Percentiles rank a stretch among this genome's conserved stretches.
These are phyloP conservation scores for Phialophora chinensis DNA, from an alignment of 2,329 filamentous ascomycete genomes.

Conservation along the genomic window DNA sequence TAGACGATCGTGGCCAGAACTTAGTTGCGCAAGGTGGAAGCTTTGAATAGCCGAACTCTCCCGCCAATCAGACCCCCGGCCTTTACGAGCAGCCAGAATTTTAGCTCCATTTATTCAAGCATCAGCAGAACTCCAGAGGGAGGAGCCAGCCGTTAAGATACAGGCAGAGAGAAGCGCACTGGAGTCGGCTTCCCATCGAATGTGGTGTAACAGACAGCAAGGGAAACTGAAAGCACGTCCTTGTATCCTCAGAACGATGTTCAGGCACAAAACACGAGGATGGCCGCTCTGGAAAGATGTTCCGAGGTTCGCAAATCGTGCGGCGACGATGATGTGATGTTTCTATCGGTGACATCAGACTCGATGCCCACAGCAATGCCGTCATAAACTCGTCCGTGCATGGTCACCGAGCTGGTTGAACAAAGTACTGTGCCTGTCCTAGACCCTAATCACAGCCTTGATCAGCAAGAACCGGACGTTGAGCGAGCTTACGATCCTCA, in stretches of 20 bases:
- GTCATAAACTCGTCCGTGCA: background rate
- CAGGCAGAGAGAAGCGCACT: background rate
- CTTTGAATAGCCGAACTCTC: background rate
- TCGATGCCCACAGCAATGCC: background rate
- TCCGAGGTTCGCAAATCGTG: background rate
- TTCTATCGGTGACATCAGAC: slow-evolving; percentile 2
- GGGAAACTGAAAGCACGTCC: no score
- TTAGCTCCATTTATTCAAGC: background rate
- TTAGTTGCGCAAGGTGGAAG: background rate
- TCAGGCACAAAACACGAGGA: no score
- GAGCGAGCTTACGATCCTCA: background rate
- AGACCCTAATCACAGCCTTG: background rate
- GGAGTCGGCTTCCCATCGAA: no score
- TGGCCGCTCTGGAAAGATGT: background rate
- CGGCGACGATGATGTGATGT: background rate
- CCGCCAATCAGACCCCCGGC: slow-evolving; percentile 17
- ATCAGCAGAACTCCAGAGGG: no score
- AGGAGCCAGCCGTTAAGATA: background rate
- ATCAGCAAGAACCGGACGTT: background rate
- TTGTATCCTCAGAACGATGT: no score
- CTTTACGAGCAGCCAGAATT: slow-evolving; percentile 19
- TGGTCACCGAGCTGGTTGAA: no score
- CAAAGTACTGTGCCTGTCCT: background rate
- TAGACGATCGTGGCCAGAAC: no score
- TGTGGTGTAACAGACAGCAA: no score